A percentile compares a stretch with the other conserved stretches of the same genome.
Evolutionary conservation across 805 yeast genomes (phyloP).

Genomic region (Yarrowia sp.): DNA sequence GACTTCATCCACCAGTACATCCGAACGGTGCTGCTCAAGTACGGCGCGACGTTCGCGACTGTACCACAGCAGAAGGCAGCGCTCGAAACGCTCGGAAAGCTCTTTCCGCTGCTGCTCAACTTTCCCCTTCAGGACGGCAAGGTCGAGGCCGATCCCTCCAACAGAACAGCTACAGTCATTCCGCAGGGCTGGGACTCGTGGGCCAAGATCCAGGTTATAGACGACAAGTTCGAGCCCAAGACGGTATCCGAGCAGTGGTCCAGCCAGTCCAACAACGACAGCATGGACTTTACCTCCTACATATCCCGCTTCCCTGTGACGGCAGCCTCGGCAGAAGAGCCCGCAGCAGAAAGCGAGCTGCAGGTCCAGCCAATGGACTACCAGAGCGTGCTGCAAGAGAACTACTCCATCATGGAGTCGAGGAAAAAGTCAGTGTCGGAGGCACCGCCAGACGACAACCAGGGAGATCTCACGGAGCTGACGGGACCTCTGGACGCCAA

Average conservation of each 20-base stretch:
- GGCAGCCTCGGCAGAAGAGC: background rate
- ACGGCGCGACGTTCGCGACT: slow-evolving; percentile 19
- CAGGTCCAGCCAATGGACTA: slow-evolving; percentile 29
- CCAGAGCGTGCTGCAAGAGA: slow-evolving; percentile 32
- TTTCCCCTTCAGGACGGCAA: slow-evolving; percentile 27
- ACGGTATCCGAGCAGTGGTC: slow-evolving; percentile 34
- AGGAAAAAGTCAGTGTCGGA: slow-evolving; percentile 2
- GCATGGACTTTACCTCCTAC: background rate
- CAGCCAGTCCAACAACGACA: slow-evolving; percentile 6
- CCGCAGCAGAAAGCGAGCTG: background rate
- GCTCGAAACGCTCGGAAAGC: slow-evolving; percentile 15
- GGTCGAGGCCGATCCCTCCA: slow-evolving; percentile 25
- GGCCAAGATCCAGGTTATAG: slow-evolving; percentile 36
- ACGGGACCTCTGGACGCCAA: slow-evolving; percentile 27
- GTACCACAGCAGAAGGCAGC: slow-evolving; percentile 5
- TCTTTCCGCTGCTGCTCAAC: slow-evolving; percentile 25
- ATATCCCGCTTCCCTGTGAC: background rate
- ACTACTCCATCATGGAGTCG: slow-evolving; percentile 29
- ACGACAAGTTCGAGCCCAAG: slow-evolving; percentile 32
- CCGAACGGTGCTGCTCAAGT: slow-evolving; percentile 31
- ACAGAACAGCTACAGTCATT: slow-evolving; percentile 31
- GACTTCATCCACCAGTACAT: slow-evolving; percentile 35
- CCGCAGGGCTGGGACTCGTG: slow-evolving; percentile 42
- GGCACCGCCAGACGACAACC: background rate
- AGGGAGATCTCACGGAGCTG: slow-evolving; percentile 7